Percentiles rank a stretch among this genome's conserved stretches.
These are phyloP conservation scores for Stenogyne calaminthoides DNA, from an alignment of 305 asterid genomes.

Conservation along the genomic window DNA sequence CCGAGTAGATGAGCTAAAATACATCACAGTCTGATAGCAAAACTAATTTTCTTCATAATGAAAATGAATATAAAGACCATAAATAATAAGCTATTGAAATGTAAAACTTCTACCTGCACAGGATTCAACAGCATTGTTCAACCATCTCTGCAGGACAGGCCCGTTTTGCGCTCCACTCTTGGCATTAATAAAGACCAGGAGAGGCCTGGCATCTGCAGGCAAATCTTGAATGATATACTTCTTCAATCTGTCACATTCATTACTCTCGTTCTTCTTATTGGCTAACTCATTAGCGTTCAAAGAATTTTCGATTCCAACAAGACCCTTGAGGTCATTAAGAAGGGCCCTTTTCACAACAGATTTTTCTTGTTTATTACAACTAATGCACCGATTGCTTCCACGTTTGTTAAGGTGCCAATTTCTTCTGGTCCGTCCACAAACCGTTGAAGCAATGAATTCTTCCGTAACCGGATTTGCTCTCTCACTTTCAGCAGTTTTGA, in stretches of 20 bases:
- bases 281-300: conserved; percentile 35
- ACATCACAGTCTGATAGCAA: conserved; percentile 1
- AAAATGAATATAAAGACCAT: background rate
- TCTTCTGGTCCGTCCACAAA: conserved; percentile 57
- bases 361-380: conserved; percentile 49
- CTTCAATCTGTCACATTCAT: conserved; percentile 43
- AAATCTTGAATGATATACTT: conserved; percentile 61
- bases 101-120: conserved; percentile 58
- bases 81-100: conserved; percentile 7
- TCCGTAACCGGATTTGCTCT: conserved; percentile 48
- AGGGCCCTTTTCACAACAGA: conserved; percentile 48
- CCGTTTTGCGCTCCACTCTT: conserved; percentile 89
- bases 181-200: conserved; percentile 72
- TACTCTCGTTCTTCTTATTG: conserved; percentile 43
- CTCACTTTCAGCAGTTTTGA: conserved; percentile 59
- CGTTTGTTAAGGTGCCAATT: conserved; percentile 61
- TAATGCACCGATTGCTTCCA: conserved; percentile 43
- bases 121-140: conserved; percentile 83
- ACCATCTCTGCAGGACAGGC: conserved; percentile 61
- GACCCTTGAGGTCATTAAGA: conserved; percentile 54
- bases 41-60: background rate
- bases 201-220: conserved; percentile 81
- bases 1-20: conserved; percentile 12
- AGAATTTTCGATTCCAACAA: conserved; percentile 42
- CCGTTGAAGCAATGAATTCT: conserved; percentile 51